Base-by-base conservation (phyloP, 164 flowering plant species). In the Tinospora cordifolia region DNA sequence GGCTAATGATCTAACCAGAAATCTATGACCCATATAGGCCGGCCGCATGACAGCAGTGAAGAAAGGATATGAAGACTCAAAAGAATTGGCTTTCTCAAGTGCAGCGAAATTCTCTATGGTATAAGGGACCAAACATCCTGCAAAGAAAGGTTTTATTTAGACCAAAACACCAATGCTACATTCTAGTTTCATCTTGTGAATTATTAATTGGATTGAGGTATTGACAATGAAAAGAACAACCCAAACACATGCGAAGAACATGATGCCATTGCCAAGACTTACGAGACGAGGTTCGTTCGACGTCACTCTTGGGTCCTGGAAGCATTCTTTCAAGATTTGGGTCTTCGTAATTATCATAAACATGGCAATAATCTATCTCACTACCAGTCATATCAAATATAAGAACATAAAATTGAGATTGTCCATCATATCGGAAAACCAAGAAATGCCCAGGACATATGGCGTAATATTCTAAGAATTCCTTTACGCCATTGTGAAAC, bases 401-500 rank as follows among this genome's bases (percentile, higher is more conserved):
- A 69, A 22, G 12, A 69, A 58, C 71, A 69, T 69, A 14, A 51
- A 69, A 69, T 13, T 21, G 49, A 58, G 71, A 69, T 34, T 59
- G 12, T 15, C 71, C 71, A 39, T 41, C 49, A 39, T 69, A 69
- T 39, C 22, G n/a, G 69, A 66, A 66, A 66, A 66, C 51, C 10
- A 66, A 44, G 30, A 66, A 21, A 40, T 66, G 69, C 25, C 65
- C 58, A 68, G 19, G n/a, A 44, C 34, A 3, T 17, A 79, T 71
- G 3, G 79, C 74, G 40, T 76, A 34, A 63, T 62, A 59, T 24
- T 79, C 62, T 7, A 67, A 46, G 63, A 80, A 80, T 6, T 70
- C 71, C 19, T 69, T 67, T 78, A 75, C 77, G 38, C 80, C 78
- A 12, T 69, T 51, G 2, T 59, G 51, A 15, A 80, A 70, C 78